Conservation (phyloP, 2,329 filamentous ascomycete genomes). For the Pyrenophora seminiperda region DNA sequence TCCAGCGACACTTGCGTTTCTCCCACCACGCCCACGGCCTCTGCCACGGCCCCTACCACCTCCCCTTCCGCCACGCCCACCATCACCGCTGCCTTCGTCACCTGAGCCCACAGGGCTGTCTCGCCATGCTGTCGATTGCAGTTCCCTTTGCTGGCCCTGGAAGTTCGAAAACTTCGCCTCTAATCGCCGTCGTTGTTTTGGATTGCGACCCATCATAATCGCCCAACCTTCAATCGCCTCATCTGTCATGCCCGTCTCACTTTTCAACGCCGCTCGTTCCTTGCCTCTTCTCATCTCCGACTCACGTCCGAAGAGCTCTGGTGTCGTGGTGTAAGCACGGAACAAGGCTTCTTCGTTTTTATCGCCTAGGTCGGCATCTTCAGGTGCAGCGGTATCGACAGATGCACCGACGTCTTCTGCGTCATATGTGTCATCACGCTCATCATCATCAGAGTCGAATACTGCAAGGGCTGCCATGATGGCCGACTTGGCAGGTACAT, state of each 20-base stretch:
- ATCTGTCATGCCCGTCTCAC: slow-evolving; percentile 86
- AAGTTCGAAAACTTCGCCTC: slow-evolving; percentile 73
- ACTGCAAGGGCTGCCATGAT: slow-evolving; percentile 86
- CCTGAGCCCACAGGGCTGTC: slow-evolving; percentile 59
- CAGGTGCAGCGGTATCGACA: slow-evolving; percentile 66
- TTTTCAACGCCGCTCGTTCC: slow-evolving; percentile 67
- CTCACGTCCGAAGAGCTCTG: slow-evolving; percentile 72
- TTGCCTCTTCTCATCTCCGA: slow-evolving; percentile 69
- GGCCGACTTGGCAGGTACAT: slow-evolving; percentile 76
- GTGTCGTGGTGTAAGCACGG: slow-evolving; percentile 68
- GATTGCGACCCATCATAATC: slow-evolving; percentile 78
- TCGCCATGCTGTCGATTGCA: slow-evolving; percentile 68
- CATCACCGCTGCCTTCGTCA: slow-evolving; percentile 54
- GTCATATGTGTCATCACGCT: slow-evolving; percentile 96
- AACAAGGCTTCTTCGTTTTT: slow-evolving; percentile 75
- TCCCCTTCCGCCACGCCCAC: slow-evolving; percentile 54
- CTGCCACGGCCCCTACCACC: slow-evolving; percentile 45
- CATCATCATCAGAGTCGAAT: slow-evolving; percentile 94
- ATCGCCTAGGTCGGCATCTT: slow-evolving; percentile 62
- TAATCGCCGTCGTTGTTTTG: slow-evolving; percentile 69
- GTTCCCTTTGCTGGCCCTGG: slow-evolving; percentile 66
- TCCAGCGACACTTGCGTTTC: slow-evolving; percentile 64
- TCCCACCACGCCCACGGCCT: slow-evolving; percentile 40
- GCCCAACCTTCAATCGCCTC: slow-evolving; percentile 95
- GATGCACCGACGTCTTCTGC: slow-evolving; percentile 88